Conservation (phyloP, 2,329 filamentous ascomycete genomes). For the Neonectria punicea region DNA sequence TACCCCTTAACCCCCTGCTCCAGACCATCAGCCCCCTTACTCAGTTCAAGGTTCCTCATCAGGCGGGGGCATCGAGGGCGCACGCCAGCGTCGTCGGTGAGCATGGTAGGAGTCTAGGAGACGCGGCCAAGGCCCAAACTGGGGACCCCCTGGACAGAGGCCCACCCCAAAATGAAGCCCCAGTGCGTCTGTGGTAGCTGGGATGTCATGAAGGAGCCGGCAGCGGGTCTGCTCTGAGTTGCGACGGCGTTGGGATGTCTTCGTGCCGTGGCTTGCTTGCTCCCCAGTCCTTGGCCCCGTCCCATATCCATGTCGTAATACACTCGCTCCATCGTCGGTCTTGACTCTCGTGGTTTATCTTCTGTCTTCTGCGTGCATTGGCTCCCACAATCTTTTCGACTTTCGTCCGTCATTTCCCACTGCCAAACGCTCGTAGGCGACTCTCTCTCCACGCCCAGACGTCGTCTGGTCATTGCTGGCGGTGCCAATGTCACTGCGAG, state of each 20-base stretch:
- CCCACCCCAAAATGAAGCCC: constrained; percentile 17
- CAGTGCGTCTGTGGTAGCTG: background rate
- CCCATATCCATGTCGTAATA: background rate
- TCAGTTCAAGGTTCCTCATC: background rate
- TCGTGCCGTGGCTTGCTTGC: background rate
- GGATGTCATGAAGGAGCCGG: background rate
- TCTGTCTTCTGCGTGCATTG: constrained; percentile 2
- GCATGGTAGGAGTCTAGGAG: constrained; percentile 3
- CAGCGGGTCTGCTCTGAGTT: background rate
- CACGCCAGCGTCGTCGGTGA: constrained; percentile 25
- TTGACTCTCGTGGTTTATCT: constrained; percentile 10
- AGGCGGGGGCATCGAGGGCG: background rate
- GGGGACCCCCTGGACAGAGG: background rate
- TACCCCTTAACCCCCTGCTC: background rate
- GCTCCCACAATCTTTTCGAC: constrained; percentile 5
- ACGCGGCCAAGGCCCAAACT: constrained; percentile 1
- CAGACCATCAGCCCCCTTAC: constrained; percentile 15
- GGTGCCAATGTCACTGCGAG: background rate
- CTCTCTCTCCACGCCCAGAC: constrained; percentile 6
- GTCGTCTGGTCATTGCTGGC: constrained; percentile 4
- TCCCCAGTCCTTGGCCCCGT: background rate
- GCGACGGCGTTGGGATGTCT: background rate
- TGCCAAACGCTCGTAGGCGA: background rate
- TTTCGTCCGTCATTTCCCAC: constrained; percentile 10
- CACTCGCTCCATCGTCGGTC: constrained; percentile 1